A percentile compares a stretch with the other conserved stretches of the same genome.
Evolutionary conservation across 2,329 filamentous ascomycete species (phyloP).

Genomic region (Niveomyces coronatus): DNA sequence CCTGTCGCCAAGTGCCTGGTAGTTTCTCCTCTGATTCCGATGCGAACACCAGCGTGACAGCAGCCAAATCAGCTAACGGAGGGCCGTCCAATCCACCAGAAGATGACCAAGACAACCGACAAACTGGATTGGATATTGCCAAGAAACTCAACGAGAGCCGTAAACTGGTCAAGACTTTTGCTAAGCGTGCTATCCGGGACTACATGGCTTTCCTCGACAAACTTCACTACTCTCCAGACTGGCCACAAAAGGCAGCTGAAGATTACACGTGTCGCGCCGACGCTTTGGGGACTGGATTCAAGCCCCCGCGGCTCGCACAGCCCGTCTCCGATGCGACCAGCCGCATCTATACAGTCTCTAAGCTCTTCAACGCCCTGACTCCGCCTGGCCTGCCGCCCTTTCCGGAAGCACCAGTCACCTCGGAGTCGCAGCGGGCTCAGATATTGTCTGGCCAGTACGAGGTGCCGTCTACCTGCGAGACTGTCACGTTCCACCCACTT

Average conservation of each 20-base stretch:
- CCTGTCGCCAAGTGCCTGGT: constrained; percentile 48
- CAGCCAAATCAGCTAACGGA: no score
- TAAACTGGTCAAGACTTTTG: constrained; percentile 61
- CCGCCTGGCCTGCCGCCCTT: constrained; percentile 58
- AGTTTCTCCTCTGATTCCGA: no score
- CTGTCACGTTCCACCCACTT: constrained; percentile 64
- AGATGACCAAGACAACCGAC: background rate
- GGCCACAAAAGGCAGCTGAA: constrained; percentile 49
- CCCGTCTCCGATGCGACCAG: constrained; percentile 24
- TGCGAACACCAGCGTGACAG: no score
- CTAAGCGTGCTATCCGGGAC: constrained; percentile 66
- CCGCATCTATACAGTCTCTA: constrained; percentile 37
- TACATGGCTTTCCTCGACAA: constrained; percentile 61
- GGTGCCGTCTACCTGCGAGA: constrained; percentile 16
- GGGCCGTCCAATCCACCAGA: no score
- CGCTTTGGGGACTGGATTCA: background rate
- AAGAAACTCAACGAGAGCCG: constrained; percentile 26
- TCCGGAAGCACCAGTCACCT: constrained; percentile 33
- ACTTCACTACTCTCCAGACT: constrained; percentile 69
- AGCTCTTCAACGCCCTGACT: constrained; percentile 61
- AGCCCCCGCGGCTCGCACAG: constrained; percentile 37
- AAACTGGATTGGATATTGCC: constrained; percentile 2
- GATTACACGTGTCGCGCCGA: constrained; percentile 48
- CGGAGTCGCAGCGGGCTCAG: background rate
- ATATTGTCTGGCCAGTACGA: background rate